Base-by-base conservation (phyloP, 2,329 filamentous ascomycete genomes). In the Penicillium sp. region DNA sequence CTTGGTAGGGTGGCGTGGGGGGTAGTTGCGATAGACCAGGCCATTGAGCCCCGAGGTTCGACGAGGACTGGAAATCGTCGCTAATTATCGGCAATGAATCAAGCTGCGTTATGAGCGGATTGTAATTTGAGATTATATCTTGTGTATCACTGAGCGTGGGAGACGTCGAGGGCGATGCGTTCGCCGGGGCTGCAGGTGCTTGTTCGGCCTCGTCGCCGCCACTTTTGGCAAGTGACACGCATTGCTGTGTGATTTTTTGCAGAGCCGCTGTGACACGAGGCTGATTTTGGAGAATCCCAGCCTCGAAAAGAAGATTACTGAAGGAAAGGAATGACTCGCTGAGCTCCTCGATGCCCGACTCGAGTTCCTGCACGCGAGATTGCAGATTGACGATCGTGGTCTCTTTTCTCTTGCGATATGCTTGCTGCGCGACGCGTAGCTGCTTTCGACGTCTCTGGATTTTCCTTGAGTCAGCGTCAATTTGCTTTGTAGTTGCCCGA, bases 301-400 rank as follows among this genome's bases (percentile, higher is more conserved):
- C 63, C 50, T 67, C 63, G 20, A 70, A 49, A 17, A 70, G 66
- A 42, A 70, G 57, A 62, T 58, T 64, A 60, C 68, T 70, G 48
- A 70, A 69, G 3, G 68, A 67, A 22, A 70, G 61, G 52, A 70
- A 70, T 17, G 67, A 69, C 39, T 67, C 50, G 62, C 68, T 67
- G 48, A 70, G 57, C 39, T 67, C 55, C 53, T 68, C 63, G 50
- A 70, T 67, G 39, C 66, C 68, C 14, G 55, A 45, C 56, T 70
- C 67, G 31, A 68, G 52, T 55, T 69, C 62, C 39, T 66, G 60
- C 20, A 70, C 66, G 17, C 68, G 68, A 20, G 47, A 54, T 58
- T 68, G 68, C 20, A 70, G 56, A 54, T 63, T 67, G 48, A 14
- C 61, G 43, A 70, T 70, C 6, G 68, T 68, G 39, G 58, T 69